Conservation (phyloP, 768 basidiomycete genomes). For the Phylloporus rhodoxanthus region DNA sequence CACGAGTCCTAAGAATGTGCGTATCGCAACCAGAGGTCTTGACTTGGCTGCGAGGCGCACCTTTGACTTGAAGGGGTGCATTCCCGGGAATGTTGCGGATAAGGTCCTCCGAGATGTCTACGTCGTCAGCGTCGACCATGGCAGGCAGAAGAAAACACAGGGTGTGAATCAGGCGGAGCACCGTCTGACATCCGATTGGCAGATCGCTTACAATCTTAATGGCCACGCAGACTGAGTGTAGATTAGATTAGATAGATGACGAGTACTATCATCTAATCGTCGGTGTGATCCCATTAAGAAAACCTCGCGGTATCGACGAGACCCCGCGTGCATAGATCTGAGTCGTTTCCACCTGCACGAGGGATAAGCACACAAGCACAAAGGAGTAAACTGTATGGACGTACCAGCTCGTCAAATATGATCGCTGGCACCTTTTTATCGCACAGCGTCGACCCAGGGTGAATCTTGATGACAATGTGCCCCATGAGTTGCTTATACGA, state of each 20-base stretch:
- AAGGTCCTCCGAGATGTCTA: conserved; percentile 1
- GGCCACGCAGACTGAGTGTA: background rate
- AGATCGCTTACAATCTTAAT: background rate
- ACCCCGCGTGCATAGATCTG: conserved; percentile 91
- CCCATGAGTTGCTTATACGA: conserved; percentile 81
- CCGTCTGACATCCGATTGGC: background rate
- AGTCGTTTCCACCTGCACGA: conserved; percentile 65
- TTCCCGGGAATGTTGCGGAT: conserved; percentile 15
- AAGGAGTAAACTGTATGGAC: conserved; percentile 20
- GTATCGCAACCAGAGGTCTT: background rate
- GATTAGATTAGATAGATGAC: conserved; percentile 11
- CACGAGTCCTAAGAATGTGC: conserved; percentile 27
- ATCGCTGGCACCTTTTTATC: conserved; percentile 83
- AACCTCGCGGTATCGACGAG: conserved; percentile 66
- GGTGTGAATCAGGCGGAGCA: background rate
- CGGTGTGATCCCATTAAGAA: conserved; percentile 27
- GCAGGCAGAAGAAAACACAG: background rate
- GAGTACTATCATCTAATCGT: conserved; percentile 12
- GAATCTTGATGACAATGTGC: conserved; percentile 78
- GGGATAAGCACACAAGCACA: background rate
- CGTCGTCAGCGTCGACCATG: background rate
- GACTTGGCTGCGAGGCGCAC: conserved; percentile 6
- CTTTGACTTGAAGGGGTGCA: conserved; percentile 16
- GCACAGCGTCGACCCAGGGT: conserved; percentile 78
- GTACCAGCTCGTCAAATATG: conserved; percentile 88